Evolutionary conservation across 441 rosid genomes (phyloP).

Genomic region (Raphanus hybrid): DNA sequence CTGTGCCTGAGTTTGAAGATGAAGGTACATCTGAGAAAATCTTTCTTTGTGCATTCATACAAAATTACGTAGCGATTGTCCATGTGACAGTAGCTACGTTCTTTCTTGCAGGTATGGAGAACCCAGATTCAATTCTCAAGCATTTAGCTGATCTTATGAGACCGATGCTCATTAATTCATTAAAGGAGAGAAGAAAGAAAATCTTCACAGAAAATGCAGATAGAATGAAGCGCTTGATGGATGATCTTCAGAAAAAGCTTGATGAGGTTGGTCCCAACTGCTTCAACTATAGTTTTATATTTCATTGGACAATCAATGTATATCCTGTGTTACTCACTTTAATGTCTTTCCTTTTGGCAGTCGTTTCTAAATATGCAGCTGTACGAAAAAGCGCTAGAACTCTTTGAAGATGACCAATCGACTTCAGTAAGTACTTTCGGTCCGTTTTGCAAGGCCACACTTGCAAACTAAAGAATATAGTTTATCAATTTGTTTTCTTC

Average conservation of each 20-base stretch:
- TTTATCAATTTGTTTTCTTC: conserved; percentile 28
- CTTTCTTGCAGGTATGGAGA: conserved; percentile 66
- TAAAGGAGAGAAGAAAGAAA: conserved; percentile 87
- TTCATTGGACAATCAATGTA: neutral
- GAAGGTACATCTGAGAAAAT: conserved; percentile 57
- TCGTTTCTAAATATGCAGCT: conserved; percentile 89
- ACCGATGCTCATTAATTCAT: conserved; percentile 78
- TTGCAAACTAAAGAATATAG: conserved; percentile 1
- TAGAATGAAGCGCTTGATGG: conserved; percentile 74
- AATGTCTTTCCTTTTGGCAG: conserved; percentile 51
- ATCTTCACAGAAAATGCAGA: conserved; percentile 87
- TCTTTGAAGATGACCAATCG: conserved; percentile 90
- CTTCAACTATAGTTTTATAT: conserved; percentile 31
- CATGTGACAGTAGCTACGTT: conserved; percentile 35
- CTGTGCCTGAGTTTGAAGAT: conserved; percentile 84
- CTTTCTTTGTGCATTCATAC: conserved; percentile 10
- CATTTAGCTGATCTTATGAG: conserved; percentile 74
- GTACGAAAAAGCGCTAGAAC: conserved; percentile 86
- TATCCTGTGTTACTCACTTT: conserved; percentile 24
- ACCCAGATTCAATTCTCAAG: conserved; percentile 59
- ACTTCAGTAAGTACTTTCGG: conserved; percentile 73
- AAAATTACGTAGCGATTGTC: conserved; percentile 13
- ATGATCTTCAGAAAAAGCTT: conserved; percentile 84
- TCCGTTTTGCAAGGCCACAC: conserved; percentile 9
- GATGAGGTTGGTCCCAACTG: conserved; percentile 72